Evolutionary conservation across 305 asterid species (phyloP).

Genomic region (Fraxinus greggii): DNA sequence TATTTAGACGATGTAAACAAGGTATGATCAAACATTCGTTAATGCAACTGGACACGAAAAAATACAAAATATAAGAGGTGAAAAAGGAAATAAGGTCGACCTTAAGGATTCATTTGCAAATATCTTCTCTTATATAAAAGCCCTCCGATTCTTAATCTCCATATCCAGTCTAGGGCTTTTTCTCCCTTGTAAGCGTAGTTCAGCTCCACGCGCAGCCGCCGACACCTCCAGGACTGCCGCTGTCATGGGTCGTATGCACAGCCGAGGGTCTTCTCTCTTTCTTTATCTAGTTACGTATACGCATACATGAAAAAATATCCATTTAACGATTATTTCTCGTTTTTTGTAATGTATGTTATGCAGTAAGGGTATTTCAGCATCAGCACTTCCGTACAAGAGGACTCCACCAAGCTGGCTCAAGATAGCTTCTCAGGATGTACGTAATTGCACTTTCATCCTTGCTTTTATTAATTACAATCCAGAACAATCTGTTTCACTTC

Average conservation of each 20-base stretch:
- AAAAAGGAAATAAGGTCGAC: neutral
- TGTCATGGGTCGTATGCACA: conserved; percentile 98
- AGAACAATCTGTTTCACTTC: neutral
- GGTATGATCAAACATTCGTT: neutral
- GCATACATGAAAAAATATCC: neutral
- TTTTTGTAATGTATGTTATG: neutral
- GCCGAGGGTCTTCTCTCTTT: conserved; percentile 55
- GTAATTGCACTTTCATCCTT: conserved; percentile 1
- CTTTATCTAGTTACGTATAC: neutral
- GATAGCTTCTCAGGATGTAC: conserved; percentile 48
- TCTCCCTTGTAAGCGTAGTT: neutral
- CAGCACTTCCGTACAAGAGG: conserved; percentile 68
- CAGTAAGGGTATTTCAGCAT: conserved; percentile 70
- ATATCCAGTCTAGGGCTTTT: conserved; percentile 35
- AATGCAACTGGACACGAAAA: neutral
- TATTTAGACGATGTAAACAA: neutral
- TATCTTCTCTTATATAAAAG: neutral
- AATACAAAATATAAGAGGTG: neutral
- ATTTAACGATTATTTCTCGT: neutral
- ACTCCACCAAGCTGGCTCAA: conserved; percentile 64
- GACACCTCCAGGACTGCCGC: conserved; percentile 28
- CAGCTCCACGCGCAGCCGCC: conserved; percentile 23
- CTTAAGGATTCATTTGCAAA: conserved; percentile 34
- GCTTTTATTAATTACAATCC: neutral
- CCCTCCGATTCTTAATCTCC: neutral